These are phyloP conservation scores for Calonectria multiphialidica DNA, from an alignment of 2,329 filamentous ascomycete species.

Conservation along the genomic window DNA sequence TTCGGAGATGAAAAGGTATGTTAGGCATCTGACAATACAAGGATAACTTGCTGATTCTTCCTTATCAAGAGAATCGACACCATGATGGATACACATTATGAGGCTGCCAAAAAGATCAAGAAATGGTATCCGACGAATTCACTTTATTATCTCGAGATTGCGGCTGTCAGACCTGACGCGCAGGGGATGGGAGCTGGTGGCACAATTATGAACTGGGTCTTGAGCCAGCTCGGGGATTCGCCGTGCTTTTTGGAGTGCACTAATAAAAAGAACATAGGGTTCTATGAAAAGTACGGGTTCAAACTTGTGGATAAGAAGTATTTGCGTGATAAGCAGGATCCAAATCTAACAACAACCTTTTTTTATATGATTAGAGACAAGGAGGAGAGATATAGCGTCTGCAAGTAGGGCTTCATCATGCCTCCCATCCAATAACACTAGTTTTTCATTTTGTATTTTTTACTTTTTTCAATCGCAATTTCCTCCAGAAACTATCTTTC, in stretches of 20 bases:
- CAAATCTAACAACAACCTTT: neutral
- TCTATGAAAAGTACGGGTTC: slow-evolving; percentile 21
- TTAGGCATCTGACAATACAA: too few species aligned
- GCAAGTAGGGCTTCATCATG: too few species aligned
- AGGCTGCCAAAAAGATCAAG: neutral
- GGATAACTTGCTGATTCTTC: neutral
- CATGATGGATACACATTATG: neutral
- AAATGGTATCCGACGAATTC: neutral
- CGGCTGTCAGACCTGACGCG: slow-evolving; percentile 4
- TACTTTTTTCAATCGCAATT: too few species aligned
- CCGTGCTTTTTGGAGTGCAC: slow-evolving; percentile 18
- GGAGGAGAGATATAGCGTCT: too few species aligned
- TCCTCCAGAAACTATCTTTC: too few species aligned
- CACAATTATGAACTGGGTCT: slow-evolving; percentile 11
- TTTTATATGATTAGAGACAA: slow-evolving; percentile 17
- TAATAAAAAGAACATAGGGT: neutral
- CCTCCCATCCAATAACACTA: too few species aligned
- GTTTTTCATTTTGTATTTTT: too few species aligned
- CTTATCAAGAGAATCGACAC: neutral
- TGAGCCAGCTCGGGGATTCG: neutral
- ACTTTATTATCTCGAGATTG: slow-evolving; percentile 17
- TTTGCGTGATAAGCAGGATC: neutral
- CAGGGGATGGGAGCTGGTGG: slow-evolving; percentile 17
- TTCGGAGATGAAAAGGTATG: slow-evolving; percentile 2
- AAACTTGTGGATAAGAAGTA: neutral